Evolutionary conservation across 2,329 filamentous ascomycete species (phyloP), one percentile per base, ranked within the genome.

Genomic region (Ceratocystis variospora): DNA sequence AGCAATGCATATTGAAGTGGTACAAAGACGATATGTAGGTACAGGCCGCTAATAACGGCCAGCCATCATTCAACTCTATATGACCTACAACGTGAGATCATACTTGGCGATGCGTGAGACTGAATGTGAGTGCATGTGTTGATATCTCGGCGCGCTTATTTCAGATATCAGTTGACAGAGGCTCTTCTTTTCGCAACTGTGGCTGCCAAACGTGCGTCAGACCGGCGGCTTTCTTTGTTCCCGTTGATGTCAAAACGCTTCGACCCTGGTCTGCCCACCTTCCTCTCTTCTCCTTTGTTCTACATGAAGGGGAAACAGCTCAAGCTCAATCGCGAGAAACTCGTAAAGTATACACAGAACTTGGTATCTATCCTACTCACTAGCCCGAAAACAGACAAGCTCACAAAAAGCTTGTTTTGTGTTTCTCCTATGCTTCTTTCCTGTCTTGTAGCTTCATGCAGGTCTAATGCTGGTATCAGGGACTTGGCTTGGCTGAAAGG

Each of bases 311-410:
- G 15, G 33, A 22, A 59, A 57, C 25, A 59, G 53, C 53, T 37
- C 31, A 59, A 37, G 15, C 28, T n/a, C 17, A n/a, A 33, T 53
- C 8, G 25, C 48, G 15, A 25, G 48, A 12, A 19, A 53, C 8
- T 19, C 48, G 25, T 19, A 25, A 12, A 25, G 48, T 53, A 53
- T 50, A 19, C 46, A 50, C 7, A 12, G 1, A 7, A 25, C 48
- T 50, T 28, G 19, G 17, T 48, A n/a, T 19, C 19, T 48, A 10
- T 53, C 48, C 8, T 15, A 53, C 25, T 53, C 25, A 17, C 53
- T 59, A 33, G 53, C 25, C 53, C 53, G n/a, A n/a, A 59, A 25
- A 37, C 31, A 59, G 53, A 59, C 28, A 59, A 33, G 53, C 53
- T 59, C 28, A 10, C 7, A n/a, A 22, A 19, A 33, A 37, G 28